These are phyloP conservation scores for Litsea cubeba DNA, from an alignment of 164 flowering plant genomes.

Conservation along the genomic window DNA sequence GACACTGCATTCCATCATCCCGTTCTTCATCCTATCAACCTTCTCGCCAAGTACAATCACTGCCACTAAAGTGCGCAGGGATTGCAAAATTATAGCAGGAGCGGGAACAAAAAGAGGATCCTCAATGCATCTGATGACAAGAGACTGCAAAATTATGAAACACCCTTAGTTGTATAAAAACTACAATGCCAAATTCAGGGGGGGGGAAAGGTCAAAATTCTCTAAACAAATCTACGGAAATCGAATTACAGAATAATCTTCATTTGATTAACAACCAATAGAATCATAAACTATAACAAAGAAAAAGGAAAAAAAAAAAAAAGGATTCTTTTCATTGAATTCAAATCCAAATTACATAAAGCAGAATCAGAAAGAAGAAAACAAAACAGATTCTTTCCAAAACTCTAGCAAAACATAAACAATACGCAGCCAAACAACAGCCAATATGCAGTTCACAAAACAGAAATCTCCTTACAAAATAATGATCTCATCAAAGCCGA, in stretches of 20 bases:
- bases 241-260: no score
- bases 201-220: no score
- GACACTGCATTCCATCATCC: constrained; percentile 85
- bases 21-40: constrained; percentile 51
- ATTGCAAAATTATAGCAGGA: not conserved
- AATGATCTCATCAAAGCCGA: not conserved
- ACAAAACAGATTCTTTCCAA: not conserved
- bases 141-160: not conserved
- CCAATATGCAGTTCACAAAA: not conserved
- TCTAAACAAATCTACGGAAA: no score
- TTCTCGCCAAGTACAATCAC: not conserved
- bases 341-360: not conserved
- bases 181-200: no score
- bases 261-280: no score
- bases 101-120: not conserved
- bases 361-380: not conserved
- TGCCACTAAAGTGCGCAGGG: constrained; percentile 6
- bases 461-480: not conserved
- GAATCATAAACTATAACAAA: no score
- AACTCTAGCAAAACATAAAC: not conserved
- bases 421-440: not conserved
- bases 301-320: no score
- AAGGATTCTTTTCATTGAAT: not conserved
- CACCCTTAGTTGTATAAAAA: no score
- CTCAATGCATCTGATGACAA: constrained; percentile 6